Base-by-base conservation (phyloP, 1,284 basidiomycete species). In the Austroboletus sp. region DNA sequence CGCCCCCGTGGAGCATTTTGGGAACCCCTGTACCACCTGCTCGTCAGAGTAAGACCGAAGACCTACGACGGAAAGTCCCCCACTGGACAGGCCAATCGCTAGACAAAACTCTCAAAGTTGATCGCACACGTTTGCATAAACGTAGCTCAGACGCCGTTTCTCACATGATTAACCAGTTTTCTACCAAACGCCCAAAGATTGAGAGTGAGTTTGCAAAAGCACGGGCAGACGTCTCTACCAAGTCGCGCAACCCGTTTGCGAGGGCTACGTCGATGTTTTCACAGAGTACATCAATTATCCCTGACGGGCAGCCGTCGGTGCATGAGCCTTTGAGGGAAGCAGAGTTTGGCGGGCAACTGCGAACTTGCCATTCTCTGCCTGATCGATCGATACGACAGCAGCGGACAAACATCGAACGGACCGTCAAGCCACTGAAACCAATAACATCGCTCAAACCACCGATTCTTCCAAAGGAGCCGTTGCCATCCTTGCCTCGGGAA, bases 371-470 rank as follows among this genome's bases (percentile, higher is more conserved):
- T 40, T 53, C 50, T 23, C 42, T 50, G 10, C 45, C 49, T 5
- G 40, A 42, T 7, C 34, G 44, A 19, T 34, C 23, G n/a, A 10
- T 11, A n/a, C 32, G 11, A 30, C 40, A 35, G 15, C 42, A 44
- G 15, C 35, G 9, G 27, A 21, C 42, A 9, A 29, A 35, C 21
- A 13, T 29, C 12, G 40, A 37, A 13, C 45, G 51, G 7, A 46
- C 41, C 12, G 12, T 13, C 15, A 71, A 62, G 32, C 54, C 55
- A 19, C 51, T 73, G 41, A 67, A 60, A 47, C 71, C 69, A 3
- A 70, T 73, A 33, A 67, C 68, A 10, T 53, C 54, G 10, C 44
- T 72, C 16, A 57, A 59, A 21, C 57, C 65, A 19, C 68, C 70
- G 8, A 49, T 55, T 27, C 62, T 66, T 35, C 62, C 66, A 16